Evolutionary conservation across 2,329 filamentous ascomycete species (phyloP), one percentile per base, ranked within the genome.

Genomic region (Aspergillus pseudoglaucus): DNA sequence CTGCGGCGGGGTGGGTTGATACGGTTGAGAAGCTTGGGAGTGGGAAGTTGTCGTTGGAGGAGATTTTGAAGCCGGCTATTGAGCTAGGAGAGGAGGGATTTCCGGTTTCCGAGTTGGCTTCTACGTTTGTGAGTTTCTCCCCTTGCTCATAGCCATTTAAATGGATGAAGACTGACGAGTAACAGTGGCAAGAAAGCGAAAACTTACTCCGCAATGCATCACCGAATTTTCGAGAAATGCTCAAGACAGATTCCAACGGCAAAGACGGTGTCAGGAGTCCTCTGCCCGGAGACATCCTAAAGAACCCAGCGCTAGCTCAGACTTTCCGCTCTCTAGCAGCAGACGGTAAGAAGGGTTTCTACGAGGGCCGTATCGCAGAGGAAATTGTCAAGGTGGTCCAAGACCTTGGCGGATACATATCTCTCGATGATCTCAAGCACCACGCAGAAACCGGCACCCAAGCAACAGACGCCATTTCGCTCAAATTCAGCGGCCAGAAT

Each of bases 1-100:
- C 93, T 1, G 82, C 93, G 0, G 93, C 90, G 0, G 93, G 91
- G 1, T 98, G 93, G 93, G 84, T 88, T 20, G 93, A 98, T 67
- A 85, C 87, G 0, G 78, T 96, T 1, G 85, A 90, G 68, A 82
- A 81, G 46, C 95, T 97, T 62, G 93, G 93, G 14, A 96, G 90
- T 65, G 88, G 89, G 2, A 94, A 86, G 63, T 59, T 97, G 12
- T 81, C 75, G 7, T 58, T 97, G 70, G 80, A 82, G 56, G 82
- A 94, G 60, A 83, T 97, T 49, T 74, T 98, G 9, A 78, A 74
- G 4, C 91, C 93, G 0, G 93, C 90, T 0, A 90, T 95, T 52
- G 82, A 85, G 61, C 73, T 97, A 32, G 93, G 83, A 4, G 91
- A 97, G 66, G 80, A 88, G 49, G 93, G 93, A 0, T 96, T 91